These are phyloP conservation scores for Gnomoniopsis smithogilvyi DNA, from an alignment of 2,329 filamentous ascomycete species.

Conservation along the genomic window DNA sequence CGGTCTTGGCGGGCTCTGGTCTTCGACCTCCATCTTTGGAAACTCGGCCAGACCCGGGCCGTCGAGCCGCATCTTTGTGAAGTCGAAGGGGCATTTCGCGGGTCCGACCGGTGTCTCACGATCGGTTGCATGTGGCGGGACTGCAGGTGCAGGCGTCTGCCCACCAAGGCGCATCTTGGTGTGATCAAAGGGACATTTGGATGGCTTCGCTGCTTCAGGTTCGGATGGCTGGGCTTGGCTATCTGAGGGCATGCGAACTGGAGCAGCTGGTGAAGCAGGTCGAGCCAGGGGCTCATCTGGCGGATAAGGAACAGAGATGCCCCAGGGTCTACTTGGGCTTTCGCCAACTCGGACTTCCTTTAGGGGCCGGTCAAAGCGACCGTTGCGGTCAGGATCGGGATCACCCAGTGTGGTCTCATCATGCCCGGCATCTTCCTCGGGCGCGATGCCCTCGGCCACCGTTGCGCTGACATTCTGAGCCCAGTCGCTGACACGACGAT, in stretches of 20 bases:
- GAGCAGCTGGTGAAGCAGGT: conserved; percentile 54
- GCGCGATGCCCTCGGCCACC: conserved; percentile 29
- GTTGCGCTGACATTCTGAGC: conserved; percentile 70
- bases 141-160: conserved; percentile 50
- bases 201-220: conserved; percentile 21
- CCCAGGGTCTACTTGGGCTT: conserved; percentile 90
- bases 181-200: conserved; percentile 56
- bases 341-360: conserved; percentile 92
- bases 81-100: conserved; percentile 56
- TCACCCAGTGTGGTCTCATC: conserved; percentile 36
- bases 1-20: conserved; percentile 11
- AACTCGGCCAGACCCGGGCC: conserved; percentile 16
- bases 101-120: conserved; percentile 17
- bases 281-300: conserved; percentile 46
- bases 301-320: conserved; percentile 63
- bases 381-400: conserved; percentile 58
- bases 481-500: conserved; percentile 80
- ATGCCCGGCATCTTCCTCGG: conserved; percentile 28
- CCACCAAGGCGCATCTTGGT: conserved; percentile 23
- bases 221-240: conserved; percentile 23
- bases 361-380: conserved; percentile 78
- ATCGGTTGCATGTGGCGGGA: conserved; percentile 42
- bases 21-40: conserved; percentile 16
- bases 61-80: conserved; percentile 25
- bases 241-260: conserved; percentile 47